Conservation (phyloP, 2,329 filamentous ascomycete genomes). For the Tolypocladium endophyticum region DNA sequence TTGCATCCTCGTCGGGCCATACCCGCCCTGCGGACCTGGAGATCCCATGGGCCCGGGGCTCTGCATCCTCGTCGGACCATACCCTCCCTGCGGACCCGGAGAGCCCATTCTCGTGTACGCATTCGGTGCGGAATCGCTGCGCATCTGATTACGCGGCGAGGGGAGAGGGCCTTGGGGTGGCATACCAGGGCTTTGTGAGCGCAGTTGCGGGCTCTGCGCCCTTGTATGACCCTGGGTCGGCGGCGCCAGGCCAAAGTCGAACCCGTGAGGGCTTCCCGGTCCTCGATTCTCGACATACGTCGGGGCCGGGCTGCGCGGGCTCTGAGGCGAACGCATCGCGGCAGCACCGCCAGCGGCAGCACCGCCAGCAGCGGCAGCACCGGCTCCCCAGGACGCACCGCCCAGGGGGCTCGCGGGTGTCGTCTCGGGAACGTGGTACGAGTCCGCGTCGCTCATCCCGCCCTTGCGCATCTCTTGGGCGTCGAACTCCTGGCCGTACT, state of each 20-base stretch:
- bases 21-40: conserved; percentile 3
- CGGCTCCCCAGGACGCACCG: conserved; percentile 4
- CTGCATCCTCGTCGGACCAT: conserved; percentile 4
- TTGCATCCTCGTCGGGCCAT: conserved; percentile 4
- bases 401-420: conserved; percentile 7
- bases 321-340: neutral
- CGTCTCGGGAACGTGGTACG: conserved; percentile 9
- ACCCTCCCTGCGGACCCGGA: conserved; percentile 5
- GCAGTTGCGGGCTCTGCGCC: neutral
- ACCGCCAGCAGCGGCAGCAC: conserved; percentile 4
- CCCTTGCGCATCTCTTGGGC: conserved; percentile 5
- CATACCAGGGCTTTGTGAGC: conserved; percentile 1
- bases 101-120: conserved; percentile 6
- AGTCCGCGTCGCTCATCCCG: conserved; percentile 5
- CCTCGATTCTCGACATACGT: neutral
- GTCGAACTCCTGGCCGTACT: conserved; percentile 11
- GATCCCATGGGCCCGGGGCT: conserved; percentile 3
- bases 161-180: neutral
- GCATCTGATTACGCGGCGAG: conserved; percentile 3
- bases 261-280: conserved; percentile 3
- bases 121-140: conserved; percentile 1
- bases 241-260: conserved; percentile 8
- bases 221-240: neutral
- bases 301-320: conserved; percentile 5
- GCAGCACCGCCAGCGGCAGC: neutral